phyloP scores from a whole-genome alignment of 2,329 filamentous ascomycete genomes.

The Epichloe gansuensis region DNA sequence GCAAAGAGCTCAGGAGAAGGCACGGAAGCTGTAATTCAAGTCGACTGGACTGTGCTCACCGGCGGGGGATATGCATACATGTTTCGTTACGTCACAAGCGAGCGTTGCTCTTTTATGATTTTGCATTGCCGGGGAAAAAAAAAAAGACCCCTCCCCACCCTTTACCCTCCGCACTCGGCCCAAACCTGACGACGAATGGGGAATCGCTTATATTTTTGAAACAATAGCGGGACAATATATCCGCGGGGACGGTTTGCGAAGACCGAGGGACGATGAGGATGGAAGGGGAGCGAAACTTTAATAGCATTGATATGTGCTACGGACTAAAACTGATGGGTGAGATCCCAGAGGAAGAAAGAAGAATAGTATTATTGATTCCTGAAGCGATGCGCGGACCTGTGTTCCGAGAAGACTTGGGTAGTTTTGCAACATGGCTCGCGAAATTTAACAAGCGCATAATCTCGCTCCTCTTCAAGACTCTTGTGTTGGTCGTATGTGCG shows the following conservation, averaged over 20 bases:
- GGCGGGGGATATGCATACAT: constrained; percentile 1
- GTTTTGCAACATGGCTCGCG: neutral
- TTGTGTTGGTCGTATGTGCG: too few species aligned
- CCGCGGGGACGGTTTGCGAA: neutral
- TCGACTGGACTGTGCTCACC: neutral
- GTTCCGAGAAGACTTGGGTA: neutral
- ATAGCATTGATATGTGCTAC: neutral
- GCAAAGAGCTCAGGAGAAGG: constrained; percentile 75
- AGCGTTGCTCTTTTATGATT: constrained; percentile 4
- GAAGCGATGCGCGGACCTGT: neutral
- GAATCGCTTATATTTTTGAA: neutral
- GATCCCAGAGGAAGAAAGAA: neutral
- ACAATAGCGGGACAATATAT: neutral
- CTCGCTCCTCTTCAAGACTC: too few species aligned
- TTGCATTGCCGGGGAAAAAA: neutral
- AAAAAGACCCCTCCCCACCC: neutral
- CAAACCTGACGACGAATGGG: neutral
- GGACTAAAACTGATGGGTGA: neutral
- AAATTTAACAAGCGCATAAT: neutral
- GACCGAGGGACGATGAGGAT: neutral
- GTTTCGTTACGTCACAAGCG: constrained; percentile 3
- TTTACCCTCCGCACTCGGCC: neutral
- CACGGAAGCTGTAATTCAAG: constrained; percentile 38
- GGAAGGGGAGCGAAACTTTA: neutral
- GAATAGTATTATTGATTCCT: neutral